Evolutionary conservation across 164 flowering plant genomes (phyloP).

Genomic region (Buxus sempervirens): DNA sequence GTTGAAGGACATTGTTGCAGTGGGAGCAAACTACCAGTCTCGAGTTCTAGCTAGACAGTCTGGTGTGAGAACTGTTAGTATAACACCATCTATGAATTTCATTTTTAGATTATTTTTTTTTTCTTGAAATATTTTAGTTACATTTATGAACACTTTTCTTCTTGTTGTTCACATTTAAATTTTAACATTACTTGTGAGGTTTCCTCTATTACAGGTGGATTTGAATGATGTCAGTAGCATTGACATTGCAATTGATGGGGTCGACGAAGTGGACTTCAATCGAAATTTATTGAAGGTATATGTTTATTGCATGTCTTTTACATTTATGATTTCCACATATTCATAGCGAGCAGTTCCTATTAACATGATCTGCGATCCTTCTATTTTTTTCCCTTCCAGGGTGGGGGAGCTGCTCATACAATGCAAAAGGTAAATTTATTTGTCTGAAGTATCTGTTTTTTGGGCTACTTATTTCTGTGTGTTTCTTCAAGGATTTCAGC

Average conservation of each 20-base stretch:
- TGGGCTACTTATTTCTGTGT: background rate
- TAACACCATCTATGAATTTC: background rate
- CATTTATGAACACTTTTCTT: too few relatives aligned
- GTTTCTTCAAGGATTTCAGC: background rate
- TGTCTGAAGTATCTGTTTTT: background rate
- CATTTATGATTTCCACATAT: slow-evolving; percentile 3
- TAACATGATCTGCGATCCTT: background rate
- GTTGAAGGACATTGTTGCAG: slow-evolving; percentile 27
- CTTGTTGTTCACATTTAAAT: background rate
- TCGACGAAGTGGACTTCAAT: slow-evolving; percentile 28
- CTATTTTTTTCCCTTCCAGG: slow-evolving; percentile 13
- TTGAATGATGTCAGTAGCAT: slow-evolving; percentile 27
- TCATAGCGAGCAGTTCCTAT: background rate
- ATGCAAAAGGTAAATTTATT: slow-evolving; percentile 25
- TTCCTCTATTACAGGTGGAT: slow-evolving; percentile 19
- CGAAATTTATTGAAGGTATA: slow-evolving; percentile 25
- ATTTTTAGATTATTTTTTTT: background rate
- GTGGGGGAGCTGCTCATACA: slow-evolving; percentile 34
- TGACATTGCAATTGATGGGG: slow-evolving; percentile 33
- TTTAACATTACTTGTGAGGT: background rate
- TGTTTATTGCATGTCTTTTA: background rate
- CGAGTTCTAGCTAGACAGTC: slow-evolving; percentile 30
- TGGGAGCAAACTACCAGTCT: slow-evolving; percentile 31
- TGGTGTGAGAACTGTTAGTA: slow-evolving; percentile 26
- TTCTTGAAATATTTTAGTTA: background rate